Conservation (phyloP, 2,329 filamentous ascomycete species). For the Orbilia javanica region DNA sequence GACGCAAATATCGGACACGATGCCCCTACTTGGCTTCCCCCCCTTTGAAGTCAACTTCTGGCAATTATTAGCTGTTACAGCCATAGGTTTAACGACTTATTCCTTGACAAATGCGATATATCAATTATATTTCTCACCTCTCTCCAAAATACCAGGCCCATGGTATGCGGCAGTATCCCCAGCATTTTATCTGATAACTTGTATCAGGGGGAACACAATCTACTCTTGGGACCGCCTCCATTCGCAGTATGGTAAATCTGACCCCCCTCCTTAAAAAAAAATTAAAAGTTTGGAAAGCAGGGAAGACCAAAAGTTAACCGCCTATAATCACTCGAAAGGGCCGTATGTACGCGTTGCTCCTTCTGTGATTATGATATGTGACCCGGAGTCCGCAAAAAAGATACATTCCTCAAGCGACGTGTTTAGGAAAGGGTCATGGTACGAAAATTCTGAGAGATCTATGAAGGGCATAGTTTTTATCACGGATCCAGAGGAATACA, state of each 20-base stretch:
- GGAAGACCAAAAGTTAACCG: no score
- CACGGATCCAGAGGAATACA: constrained; percentile 3
- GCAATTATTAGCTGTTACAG: not conserved
- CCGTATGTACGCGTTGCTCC: constrained; percentile 35
- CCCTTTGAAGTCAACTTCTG: not conserved
- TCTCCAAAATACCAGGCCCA: constrained; percentile 26
- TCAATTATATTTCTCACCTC: constrained; percentile 22
- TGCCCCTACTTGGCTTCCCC: not conserved
- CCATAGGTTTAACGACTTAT: not conserved
- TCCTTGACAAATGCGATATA: constrained; percentile 8
- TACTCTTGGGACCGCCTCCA: constrained; percentile 1
- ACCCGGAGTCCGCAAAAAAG: constrained; percentile 4
- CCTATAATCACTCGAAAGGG: not conserved
- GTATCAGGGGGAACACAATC: not conserved
- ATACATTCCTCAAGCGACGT: constrained; percentile 13
- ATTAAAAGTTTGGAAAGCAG: not conserved
- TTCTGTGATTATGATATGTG: not conserved
- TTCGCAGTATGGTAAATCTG: constrained; percentile 17
- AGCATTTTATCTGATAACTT: not conserved
- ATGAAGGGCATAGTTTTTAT: not conserved
- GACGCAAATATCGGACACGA: not conserved
- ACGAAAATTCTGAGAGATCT: not conserved
- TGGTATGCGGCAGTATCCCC: constrained; percentile 33
- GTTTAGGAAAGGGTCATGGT: not conserved
- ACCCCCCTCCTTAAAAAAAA: not conserved